Evolutionary conservation across 2,329 filamentous ascomycete genomes (phyloP).

Genomic region (Didymella pinodella): DNA sequence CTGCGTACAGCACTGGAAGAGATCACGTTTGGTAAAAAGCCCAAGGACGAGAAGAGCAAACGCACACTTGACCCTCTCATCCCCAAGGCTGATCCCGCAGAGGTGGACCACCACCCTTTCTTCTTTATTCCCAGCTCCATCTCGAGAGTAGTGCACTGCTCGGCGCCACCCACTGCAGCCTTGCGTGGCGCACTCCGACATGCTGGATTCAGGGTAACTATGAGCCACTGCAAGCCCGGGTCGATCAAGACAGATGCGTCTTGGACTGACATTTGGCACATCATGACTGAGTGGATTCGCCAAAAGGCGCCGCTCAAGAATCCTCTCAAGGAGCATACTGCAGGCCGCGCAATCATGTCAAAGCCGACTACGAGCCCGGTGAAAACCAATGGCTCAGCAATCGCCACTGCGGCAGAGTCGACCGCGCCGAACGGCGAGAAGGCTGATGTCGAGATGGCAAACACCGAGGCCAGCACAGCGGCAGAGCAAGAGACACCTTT

Average conservation of each 20-base stretch:
- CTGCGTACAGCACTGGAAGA: conserved; percentile 88
- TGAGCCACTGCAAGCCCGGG: conserved; percentile 88
- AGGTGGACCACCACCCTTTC: conserved; percentile 79
- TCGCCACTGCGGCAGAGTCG: conserved; percentile 4
- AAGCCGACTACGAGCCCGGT: conserved; percentile 33
- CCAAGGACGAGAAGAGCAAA: conserved; percentile 30
- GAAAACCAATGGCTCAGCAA: conserved; percentile 9
- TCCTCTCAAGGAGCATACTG: conserved; percentile 71
- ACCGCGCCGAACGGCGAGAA: conserved; percentile 13
- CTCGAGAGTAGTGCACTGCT: conserved; percentile 78
- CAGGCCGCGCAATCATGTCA: conserved; percentile 74
- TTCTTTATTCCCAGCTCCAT: conserved; percentile 81
- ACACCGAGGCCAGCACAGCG: neutral
- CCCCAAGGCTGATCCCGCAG: conserved; percentile 46
- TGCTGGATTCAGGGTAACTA: conserved; percentile 81
- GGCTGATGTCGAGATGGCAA: conserved; percentile 16
- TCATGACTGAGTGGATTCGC: conserved; percentile 90
- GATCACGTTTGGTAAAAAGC: conserved; percentile 44
- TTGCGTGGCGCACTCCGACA: conserved; percentile 82
- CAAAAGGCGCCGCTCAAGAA: conserved; percentile 82
- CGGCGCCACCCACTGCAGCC: conserved; percentile 79
- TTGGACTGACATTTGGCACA: conserved; percentile 88
- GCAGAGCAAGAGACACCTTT: conserved; percentile 2
- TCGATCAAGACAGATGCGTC: conserved; percentile 94
- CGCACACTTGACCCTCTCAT: conserved; percentile 49